Evolutionary conservation across 345 rosid genomes (phyloP), one percentile per base, ranked within the genome.

Genomic region (Rhodamnia rubescens): DNA sequence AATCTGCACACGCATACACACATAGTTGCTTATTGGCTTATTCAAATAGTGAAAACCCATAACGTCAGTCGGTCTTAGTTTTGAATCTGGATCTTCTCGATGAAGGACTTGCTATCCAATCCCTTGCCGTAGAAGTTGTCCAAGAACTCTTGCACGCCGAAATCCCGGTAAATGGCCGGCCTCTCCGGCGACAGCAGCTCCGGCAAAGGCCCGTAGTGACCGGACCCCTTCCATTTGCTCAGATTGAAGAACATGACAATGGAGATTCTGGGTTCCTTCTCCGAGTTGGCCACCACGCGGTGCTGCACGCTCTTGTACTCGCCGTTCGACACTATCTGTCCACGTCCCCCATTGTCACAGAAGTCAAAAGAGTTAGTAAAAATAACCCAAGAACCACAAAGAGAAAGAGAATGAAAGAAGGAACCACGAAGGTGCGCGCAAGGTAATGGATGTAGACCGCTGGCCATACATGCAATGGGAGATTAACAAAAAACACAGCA

Each of bases 271-370:
- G 89, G 80, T 27, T 89, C 86, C 85, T 87, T 83, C 8, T 29
- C 22, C 5, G 64, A 44, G 61, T 90, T 90, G 5, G 92, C 91
- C 80, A 86, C 4, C 7, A 90, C 89, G 5, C 92, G 85, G 22
- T 90, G 92, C 54, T 90, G 82, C 8, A 89, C 89, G 57, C 90
- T 90, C 36, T 80, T 87, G 86, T 89, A 90, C 82, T 86, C 86
- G 5, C 90, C 91, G 53, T 90, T 90, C 3, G 90, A 88, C 3
- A 87, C 84, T 59, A 90, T 90, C 91, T 90, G 87, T 26, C 40
- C 40, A 36, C 40, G 40, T 36, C 44, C 1, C 8, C 16, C 22
- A 9, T 29, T 7, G 52, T 12, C 6, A 64, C 8, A 6, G 49
- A 29, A 59, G 82, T 50, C 10, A 36, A 36, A 36, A 36, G 40